A percentile compares a stretch with the other conserved stretches of the same genome.
Conservation (phyloP, 2,329 filamentous ascomycete species). For the Fusarium sp. region DNA sequence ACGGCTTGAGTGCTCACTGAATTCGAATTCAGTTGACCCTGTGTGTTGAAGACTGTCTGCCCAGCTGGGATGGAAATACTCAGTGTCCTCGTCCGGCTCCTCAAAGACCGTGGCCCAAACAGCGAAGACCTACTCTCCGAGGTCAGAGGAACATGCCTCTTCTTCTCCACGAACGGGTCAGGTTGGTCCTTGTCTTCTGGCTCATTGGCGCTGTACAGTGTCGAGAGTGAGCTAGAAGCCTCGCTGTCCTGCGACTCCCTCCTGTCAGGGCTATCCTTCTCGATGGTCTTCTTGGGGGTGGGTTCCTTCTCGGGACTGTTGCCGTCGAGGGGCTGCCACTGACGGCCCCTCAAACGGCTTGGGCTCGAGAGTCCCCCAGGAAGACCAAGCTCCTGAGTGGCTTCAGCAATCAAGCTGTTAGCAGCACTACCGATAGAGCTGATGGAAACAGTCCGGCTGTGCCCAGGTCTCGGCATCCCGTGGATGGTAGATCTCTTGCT, state of each 20-base stretch:
- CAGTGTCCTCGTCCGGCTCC: conserved; percentile 37
- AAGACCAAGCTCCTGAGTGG: conserved; percentile 51
- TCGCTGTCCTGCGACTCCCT: conserved; percentile 57
- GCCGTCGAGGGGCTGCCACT: conserved; percentile 42
- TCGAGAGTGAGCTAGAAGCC: conserved; percentile 66
- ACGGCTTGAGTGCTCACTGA: conserved; percentile 43
- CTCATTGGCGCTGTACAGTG: conserved; percentile 67
- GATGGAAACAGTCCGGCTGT: conserved; percentile 44
- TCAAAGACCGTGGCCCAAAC: conserved; percentile 35
- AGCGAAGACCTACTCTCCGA: conserved; percentile 27
- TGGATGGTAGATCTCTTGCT: conserved; percentile 44
- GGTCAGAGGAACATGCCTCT: background rate
- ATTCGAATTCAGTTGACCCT: conserved; percentile 35
- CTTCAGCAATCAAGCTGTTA: conserved; percentile 57
- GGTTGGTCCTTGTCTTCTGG: conserved; percentile 51
- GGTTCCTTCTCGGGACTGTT: conserved; percentile 2
- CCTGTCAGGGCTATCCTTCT: conserved; percentile 37
- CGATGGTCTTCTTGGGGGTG: background rate
- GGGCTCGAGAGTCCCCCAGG: conserved; percentile 58
- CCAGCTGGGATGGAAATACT: conserved; percentile 31
- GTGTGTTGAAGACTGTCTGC: conserved; percentile 20
- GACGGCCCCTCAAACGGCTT: conserved; percentile 51
- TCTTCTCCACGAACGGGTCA: conserved; percentile 51
- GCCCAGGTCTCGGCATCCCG: conserved; percentile 28
- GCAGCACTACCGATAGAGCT: conserved; percentile 52